phyloP scores from a whole-genome alignment of 2,329 filamentous ascomycete genomes.

The Madurella fahalii region DNA sequence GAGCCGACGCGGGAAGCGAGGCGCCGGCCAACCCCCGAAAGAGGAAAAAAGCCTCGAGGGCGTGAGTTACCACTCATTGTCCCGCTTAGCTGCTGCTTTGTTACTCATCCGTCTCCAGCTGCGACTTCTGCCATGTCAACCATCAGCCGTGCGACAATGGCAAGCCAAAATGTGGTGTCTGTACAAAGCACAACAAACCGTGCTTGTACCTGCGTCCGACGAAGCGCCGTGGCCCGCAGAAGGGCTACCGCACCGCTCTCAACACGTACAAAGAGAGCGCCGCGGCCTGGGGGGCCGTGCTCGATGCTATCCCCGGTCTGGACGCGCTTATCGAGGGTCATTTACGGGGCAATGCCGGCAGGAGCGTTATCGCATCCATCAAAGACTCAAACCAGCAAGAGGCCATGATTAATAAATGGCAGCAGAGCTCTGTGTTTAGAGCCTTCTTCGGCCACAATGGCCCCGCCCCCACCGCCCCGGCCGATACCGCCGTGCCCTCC shows the following conservation, averaged over 20 bases:
- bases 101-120: slow-evolving; percentile 32
- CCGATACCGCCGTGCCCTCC: background rate
- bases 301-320: slow-evolving; percentile 35
- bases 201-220: slow-evolving; percentile 37
- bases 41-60: slow-evolving; percentile 35
- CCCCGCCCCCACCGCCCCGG: background rate
- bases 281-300: slow-evolving; percentile 36
- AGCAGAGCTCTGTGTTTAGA: slow-evolving; percentile 34
- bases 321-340: slow-evolving; percentile 36
- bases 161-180: slow-evolving; percentile 43
- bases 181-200: slow-evolving; percentile 37
- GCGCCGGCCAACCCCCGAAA: slow-evolving; percentile 32
- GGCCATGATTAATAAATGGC: slow-evolving; percentile 34
- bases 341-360: slow-evolving; percentile 30
- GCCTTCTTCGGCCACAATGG: slow-evolving; percentile 32
- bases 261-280: slow-evolving; percentile 38
- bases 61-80: slow-evolving; percentile 25
- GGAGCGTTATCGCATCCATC: slow-evolving; percentile 30
- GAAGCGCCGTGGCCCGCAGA: slow-evolving; percentile 37
- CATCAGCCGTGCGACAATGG: slow-evolving; percentile 47
- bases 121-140: slow-evolving; percentile 45
- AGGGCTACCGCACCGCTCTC: slow-evolving; percentile 37
- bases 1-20: slow-evolving; percentile 26
- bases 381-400: slow-evolving; percentile 36
- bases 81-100: background rate